Percentiles rank a stretch among this genome's conserved stretches.
Evolutionary conservation across 148 eudicot genomes (phyloP).

Genomic region (Vaccinium darrowii): DNA sequence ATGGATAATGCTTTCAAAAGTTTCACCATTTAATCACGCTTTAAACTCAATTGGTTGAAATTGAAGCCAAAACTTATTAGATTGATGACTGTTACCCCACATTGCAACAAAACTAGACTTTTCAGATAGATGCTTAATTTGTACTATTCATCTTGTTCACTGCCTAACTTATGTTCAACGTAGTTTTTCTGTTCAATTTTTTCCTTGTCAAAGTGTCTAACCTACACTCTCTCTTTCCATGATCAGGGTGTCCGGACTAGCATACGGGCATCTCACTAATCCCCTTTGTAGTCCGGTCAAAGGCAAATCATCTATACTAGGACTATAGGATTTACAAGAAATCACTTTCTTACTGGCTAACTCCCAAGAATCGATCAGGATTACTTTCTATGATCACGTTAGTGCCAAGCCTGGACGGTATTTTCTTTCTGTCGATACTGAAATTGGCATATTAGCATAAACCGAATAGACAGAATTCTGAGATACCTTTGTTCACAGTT

Average conservation of each 20-base stretch:
- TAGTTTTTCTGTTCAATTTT: neutral
- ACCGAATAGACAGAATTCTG: neutral
- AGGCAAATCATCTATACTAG: too few species aligned
- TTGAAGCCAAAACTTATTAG: neutral
- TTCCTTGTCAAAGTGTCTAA: neutral
- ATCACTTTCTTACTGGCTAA: too few species aligned
- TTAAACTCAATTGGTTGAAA: too few species aligned
- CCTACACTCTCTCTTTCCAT: neutral
- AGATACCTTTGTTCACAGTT: neutral
- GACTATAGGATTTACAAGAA: too few species aligned
- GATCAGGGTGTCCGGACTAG: too few species aligned
- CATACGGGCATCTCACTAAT: too few species aligned
- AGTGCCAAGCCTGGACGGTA: too few species aligned
- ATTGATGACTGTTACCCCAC: neutral
- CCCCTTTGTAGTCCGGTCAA: too few species aligned
- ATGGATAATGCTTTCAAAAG: neutral
- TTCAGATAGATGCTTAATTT: neutral
- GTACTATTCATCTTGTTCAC: neutral
- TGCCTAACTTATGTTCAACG: neutral
- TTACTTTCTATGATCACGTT: too few species aligned
- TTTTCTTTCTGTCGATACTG: neutral
- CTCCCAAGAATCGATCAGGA: too few species aligned
- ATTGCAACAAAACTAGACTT: neutral
- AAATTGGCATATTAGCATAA: constrained; percentile 3
- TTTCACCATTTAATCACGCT: neutral